Base-by-base conservation (phyloP, 2,329 filamentous ascomycete genomes). In the Sarocladium oryzae region DNA sequence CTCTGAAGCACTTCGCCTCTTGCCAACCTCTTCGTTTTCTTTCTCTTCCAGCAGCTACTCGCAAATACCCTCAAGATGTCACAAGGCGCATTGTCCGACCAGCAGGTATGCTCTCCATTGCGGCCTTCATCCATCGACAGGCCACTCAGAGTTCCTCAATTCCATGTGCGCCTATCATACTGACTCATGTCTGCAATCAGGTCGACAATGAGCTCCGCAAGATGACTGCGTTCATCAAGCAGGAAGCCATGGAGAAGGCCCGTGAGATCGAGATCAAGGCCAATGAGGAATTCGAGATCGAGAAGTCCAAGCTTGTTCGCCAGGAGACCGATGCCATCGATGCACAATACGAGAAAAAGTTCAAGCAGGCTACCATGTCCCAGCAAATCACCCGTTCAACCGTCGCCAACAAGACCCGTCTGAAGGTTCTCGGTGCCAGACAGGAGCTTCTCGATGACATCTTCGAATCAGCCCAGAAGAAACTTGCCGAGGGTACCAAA, bases 221-320 rank as follows among this genome's bases (percentile, higher is more conserved):
- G 83, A 99, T 99, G 93, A 97, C 93, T 54, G 92, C 91, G 68
- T 99, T 99, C 82, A 99, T 99, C 84, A 89, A 90, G 72, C 93
- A 97, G 76, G 93, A 99, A 77, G 93, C 93, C 54, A 82, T 87
- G 65, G 93, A 99, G 70, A 99, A 99, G 75, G 90, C 90, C 63
- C 88, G 88, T 68, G 93, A 99, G 74, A 97, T 99, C 72, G 84
- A 93, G 66, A 86, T 97, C 75, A 97, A 97, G 75, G 93, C 93
- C 70, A 91, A 97, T 76, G 90, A 97, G 72, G 93, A 99, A 73
- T 97, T 97, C 73, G 88, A 89, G 68, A 97, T 96, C 68, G 93
- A 99, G 70, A 99, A 99, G 76, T 93, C 91, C 63, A 96, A 96
- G 79, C 88, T 99, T 49, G 93, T 97, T 62, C 92, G 89, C 68